Evolutionary conservation across 75 land plant genomes (phyloP).

Genomic region (Pinus tabuliformis): DNA sequence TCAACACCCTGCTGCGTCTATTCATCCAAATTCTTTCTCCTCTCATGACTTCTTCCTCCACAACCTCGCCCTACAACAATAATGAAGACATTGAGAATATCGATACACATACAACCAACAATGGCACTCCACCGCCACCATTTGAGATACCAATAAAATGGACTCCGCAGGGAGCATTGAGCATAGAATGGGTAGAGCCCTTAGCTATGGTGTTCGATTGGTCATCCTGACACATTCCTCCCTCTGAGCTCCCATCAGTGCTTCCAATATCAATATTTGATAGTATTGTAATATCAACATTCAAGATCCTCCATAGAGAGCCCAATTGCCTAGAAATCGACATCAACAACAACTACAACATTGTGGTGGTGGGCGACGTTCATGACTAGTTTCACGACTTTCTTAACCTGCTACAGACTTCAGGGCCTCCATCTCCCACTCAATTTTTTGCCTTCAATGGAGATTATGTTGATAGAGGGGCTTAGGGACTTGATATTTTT

Average conservation of each 20-base stretch:
- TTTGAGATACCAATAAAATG: constrained; percentile 38
- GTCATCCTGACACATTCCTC: constrained; percentile 52
- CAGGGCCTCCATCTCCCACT: too few species aligned
- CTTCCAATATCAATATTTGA: constrained; percentile 67
- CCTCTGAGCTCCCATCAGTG: constrained; percentile 58
- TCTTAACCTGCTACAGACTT: too few species aligned
- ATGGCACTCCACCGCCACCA: not conserved
- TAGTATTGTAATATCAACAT: constrained; percentile 51
- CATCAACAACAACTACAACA: constrained; percentile 14
- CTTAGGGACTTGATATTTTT: constrained; percentile 95
- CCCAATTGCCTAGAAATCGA: constrained; percentile 73
- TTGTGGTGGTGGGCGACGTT: constrained; percentile 83
- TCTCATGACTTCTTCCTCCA: too few species aligned
- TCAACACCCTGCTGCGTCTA: too few species aligned
- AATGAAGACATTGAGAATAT: too few species aligned
- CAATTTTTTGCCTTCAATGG: too few species aligned
- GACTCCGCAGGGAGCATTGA: constrained; percentile 54
- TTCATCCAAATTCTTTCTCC: too few species aligned
- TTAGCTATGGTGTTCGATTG: constrained; percentile 60
- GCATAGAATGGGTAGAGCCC: constrained; percentile 46
- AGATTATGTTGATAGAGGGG: constrained; percentile 54
- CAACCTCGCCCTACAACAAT: too few species aligned
- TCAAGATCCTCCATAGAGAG: constrained; percentile 79
- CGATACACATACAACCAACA: too few species aligned
- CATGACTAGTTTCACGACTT: too few species aligned